These are phyloP conservation scores for Stephanodiscus triporus DNA, from an alignment of 108 stramenopile genomes.

Conservation along the genomic window DNA sequence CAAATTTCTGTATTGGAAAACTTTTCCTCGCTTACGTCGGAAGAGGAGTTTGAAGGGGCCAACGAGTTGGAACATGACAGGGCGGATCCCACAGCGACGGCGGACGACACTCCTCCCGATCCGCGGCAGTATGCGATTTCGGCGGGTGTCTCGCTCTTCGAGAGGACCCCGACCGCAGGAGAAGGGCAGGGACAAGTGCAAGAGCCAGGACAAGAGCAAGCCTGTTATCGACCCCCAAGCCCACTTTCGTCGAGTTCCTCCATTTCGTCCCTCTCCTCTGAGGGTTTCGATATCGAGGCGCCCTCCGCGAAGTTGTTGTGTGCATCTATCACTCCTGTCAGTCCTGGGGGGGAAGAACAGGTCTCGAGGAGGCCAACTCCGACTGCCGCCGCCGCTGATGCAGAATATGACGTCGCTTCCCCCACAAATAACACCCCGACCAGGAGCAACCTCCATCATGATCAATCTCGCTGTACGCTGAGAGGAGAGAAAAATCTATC, in stretches of 20 bases:
- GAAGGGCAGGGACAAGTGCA: slow-evolving; percentile 3
- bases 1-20: slow-evolving; percentile 4
- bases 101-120: neutral
- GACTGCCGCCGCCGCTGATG: neutral
- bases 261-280: slow-evolving; percentile 29
- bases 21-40: slow-evolving; percentile 6
- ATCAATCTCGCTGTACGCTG: neutral
- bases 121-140: neutral
- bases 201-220: neutral
- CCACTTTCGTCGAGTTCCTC: slow-evolving; percentile 15
- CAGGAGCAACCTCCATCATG: slow-evolving; percentile 7
- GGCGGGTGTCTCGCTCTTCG: no score
- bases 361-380: slow-evolving; percentile 5
- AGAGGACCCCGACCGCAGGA: no score
- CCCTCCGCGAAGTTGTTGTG: neutral
- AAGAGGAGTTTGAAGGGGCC: neutral
- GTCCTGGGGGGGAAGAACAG: neutral
- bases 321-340: no score
- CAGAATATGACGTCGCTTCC: slow-evolving; percentile 11
- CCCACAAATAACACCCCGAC: neutral
- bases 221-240: slow-evolving; percentile 5
- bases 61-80: neutral
- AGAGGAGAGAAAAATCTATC: neutral
- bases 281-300: slow-evolving; percentile 29
- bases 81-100: neutral